Evolutionary conservation across 345 rosid genomes (phyloP), one percentile per base, ranked within the genome.

Genomic region (Acer campestre): DNA sequence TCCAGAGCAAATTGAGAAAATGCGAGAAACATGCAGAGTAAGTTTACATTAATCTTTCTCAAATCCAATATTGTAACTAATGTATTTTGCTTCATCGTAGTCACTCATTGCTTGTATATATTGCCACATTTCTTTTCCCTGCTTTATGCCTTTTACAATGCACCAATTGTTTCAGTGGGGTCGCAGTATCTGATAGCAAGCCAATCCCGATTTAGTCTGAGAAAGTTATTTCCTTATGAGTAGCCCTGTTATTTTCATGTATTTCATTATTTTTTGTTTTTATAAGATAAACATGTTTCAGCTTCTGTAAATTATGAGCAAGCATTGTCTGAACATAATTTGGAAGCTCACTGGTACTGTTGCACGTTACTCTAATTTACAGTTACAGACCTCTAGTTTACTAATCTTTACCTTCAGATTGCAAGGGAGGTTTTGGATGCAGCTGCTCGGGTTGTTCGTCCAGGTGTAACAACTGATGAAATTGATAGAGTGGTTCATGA

Each of bases 391-490:
- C 12, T 68, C 31, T n/a, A 8, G 2, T n/a, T n/a, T 61, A 66
- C 61, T 3, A 51, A 44, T 59, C 75, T 70, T 64, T n/a, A n/a
- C n/a, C n/a, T 40, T 48, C 78, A 94, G 98, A 89, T 96, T 79
- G 97, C 93, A 18, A 86, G 98, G 80, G 97, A 90, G 83, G 98
- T 90, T 67, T 78, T 96, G 89, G 98, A 96, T 86, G 99, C 91
- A 53, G 99, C 91, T 17, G 99, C 98, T 63, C 85, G 88, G 53
- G 68, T 87, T 40, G 88, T 96, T 85, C 82, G 79, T 76, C 94
- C 98, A 58, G 97, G 98, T 66, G 92, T 96, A 67, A 96, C 97
- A 62, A 96, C 99, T 23, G 99, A 94, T 86, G 98, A 94, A 87
- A 91, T 96, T 83, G 98, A 96, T 88, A 88, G 86, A 51, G 97